These are phyloP conservation scores for Gloeophyllum trabeum DNA, from an alignment of 768 basidiomycete genomes.

Conservation along the genomic window DNA sequence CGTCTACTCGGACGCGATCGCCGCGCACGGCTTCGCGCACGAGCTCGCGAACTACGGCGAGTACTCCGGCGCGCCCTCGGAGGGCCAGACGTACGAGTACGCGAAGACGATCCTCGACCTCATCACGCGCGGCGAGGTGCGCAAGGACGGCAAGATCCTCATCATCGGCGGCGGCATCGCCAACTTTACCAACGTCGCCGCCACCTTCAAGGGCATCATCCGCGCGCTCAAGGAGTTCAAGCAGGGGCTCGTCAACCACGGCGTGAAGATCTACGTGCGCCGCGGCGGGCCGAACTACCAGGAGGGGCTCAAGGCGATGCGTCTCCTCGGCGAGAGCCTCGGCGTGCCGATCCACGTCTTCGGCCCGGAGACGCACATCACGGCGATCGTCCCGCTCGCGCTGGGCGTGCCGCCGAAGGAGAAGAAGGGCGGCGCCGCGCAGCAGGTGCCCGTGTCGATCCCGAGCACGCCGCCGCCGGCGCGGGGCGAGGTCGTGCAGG, in stretches of 20 bases:
- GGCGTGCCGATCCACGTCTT: constrained; percentile 96
- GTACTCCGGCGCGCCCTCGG: constrained; percentile 96
- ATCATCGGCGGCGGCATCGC: constrained; percentile 99
- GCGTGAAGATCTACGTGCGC: constrained; percentile 93
- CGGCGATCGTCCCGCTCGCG: constrained; percentile 97
- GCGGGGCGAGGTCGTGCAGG: constrained; percentile 22
- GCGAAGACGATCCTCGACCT: constrained; percentile 98
- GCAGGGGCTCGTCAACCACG: constrained; percentile 67
- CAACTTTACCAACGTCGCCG: constrained; percentile 99
- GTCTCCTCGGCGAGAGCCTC: constrained; percentile 90
- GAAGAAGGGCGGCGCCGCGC: constrained; percentile 13
- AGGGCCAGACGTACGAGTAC: constrained; percentile 98
- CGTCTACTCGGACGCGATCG: constrained; percentile 66
- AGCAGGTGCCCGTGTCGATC: constrained; percentile 34
- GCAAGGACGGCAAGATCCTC: constrained; percentile 89
- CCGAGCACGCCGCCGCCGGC: constrained; percentile 32
- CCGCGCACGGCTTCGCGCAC: constrained; percentile 89
- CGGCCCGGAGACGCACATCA: constrained; percentile 98
- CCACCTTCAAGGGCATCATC: constrained; percentile 99
- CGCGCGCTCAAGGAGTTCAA: constrained; percentile 92
- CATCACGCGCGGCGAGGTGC: constrained; percentile 81
- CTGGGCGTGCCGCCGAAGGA: constrained; percentile 67
- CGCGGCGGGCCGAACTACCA: constrained; percentile 99
- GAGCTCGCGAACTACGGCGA: constrained; percentile 99
- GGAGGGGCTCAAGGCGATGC: constrained; percentile 97